Evolutionary conservation across 1,139 yeast species (phyloP), one percentile per base, ranked within the genome.

Genomic region (Zygosaccharomyces pseudobailii): DNA sequence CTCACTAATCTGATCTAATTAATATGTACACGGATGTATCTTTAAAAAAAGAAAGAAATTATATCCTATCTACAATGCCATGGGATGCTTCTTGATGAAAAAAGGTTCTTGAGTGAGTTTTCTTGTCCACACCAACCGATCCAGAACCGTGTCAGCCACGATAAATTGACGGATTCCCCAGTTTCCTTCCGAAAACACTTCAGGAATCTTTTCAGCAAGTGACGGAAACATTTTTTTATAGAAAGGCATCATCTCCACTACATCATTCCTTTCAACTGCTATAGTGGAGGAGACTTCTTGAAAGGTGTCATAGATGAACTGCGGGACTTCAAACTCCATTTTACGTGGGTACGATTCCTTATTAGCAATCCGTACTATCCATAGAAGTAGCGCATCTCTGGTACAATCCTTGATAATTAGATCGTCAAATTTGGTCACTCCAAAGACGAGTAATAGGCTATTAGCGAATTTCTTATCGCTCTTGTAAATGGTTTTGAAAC

Each of bases 161-260:
- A 82, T 76, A 53, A 84, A 71, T 50, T 73, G 76, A 47, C 78
- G 76, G 5, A 83, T 75, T 1, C 80, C 73, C 88, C 90, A 84
- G 31, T 74, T 73, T 5, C 89, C 90, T 39, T 63, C 66, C 22
- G 68, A 71, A 57, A 73, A 84, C 1, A 84, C 73, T 54, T 81
- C 87, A 2, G 90, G 90, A 3, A 81, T 78, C 30, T 75, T 73
- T 36, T 70, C 61, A 10, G 74, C 65, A 46, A 83, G 63, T 1
- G 71, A 73, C 10, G 85, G 83, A 46, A 83, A 76, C 39, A 83
- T 68, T 1, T 75, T 70, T 46, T 76, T 76, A 61, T 82, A 82
- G 36, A 82, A 63, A 2, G 73, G 74, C 54, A 74, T 67, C 61
- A 73, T 81, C 49, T 80, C 84, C 20, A 75, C 52, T 3, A 82